Conservation (phyloP, 75 land plant species). For the Picea sitchensis region DNA sequence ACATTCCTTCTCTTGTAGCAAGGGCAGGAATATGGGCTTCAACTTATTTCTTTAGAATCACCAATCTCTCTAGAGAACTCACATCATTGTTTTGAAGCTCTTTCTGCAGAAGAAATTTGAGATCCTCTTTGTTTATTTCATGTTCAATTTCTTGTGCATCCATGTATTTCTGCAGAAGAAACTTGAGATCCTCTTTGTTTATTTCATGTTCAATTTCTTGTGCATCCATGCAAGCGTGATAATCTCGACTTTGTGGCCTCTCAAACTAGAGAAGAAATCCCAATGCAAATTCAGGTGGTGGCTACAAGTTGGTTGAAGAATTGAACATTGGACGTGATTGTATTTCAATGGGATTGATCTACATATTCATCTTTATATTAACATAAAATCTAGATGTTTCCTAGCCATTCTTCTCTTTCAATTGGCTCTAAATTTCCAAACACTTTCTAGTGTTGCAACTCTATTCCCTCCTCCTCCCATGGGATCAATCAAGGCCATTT, state of each 20-base stretch:
- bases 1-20: conserved; percentile 42
- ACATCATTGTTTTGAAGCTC: conserved; percentile 80
- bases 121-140: conserved; percentile 1
- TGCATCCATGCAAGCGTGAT: neutral
- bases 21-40: conserved; percentile 60
- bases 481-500: too few species aligned
- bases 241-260: neutral
- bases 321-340: too few species aligned
- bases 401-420: neutral
- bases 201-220: neutral
- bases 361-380: neutral
- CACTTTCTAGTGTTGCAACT: too few species aligned
- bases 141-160: neutral
- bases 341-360: too few species aligned
- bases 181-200: conserved; percentile 20
- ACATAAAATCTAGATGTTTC: neutral
- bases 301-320: too few species aligned
- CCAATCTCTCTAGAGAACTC: conserved; percentile 59
- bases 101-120: conserved; percentile 67
- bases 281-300: neutral
- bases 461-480: too few species aligned
- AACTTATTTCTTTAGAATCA: conserved; percentile 75
- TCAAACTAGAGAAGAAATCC: neutral
- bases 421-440: neutral
- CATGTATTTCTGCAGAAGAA: conserved; percentile 56